Conservation (phyloP, 2,329 filamentous ascomycete genomes). For the Didymella keratinophila region DNA sequence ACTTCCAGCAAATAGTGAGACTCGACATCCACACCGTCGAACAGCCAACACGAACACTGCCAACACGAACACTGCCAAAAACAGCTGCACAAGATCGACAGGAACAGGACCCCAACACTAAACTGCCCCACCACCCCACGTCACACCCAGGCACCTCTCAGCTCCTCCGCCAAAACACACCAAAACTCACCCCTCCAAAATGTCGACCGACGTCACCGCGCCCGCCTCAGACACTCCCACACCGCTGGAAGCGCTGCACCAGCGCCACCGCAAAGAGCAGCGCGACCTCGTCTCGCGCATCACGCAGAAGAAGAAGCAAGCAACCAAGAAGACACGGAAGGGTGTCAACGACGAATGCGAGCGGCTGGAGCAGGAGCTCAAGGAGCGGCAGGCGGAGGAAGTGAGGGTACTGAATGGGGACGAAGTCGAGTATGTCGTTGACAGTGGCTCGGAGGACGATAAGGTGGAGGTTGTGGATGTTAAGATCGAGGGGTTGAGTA, state of each 20-base stretch:
- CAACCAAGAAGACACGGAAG: conserved; percentile 79
- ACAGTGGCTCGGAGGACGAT: neutral
- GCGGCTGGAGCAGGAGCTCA: conserved; percentile 63
- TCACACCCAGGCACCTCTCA: neutral
- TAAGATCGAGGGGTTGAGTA: conserved; percentile 14
- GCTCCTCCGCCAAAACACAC: neutral
- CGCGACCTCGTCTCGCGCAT: conserved; percentile 84
- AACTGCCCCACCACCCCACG: neutral
- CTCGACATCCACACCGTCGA: too few species aligned
- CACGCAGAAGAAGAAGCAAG: conserved; percentile 96
- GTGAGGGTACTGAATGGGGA: conserved; percentile 53
- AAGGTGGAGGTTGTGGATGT: neutral
- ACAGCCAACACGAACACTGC: too few species aligned
- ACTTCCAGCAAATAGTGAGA: too few species aligned
- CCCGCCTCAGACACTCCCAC: conserved; percentile 30
- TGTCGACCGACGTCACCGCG: conserved; percentile 11
- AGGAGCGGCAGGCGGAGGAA: conserved; percentile 62
- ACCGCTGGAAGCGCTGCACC: conserved; percentile 75
- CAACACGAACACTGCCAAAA: too few species aligned
- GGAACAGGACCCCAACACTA: neutral
- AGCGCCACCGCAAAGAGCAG: conserved; percentile 86
- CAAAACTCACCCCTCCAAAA: conserved; percentile 8
- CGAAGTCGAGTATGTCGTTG: conserved; percentile 21
- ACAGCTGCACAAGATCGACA: too few species aligned
- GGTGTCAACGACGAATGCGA: conserved; percentile 69